Base-by-base conservation (phyloP, 2,329 filamentous ascomycete species). In the Xylaria sp. region DNA sequence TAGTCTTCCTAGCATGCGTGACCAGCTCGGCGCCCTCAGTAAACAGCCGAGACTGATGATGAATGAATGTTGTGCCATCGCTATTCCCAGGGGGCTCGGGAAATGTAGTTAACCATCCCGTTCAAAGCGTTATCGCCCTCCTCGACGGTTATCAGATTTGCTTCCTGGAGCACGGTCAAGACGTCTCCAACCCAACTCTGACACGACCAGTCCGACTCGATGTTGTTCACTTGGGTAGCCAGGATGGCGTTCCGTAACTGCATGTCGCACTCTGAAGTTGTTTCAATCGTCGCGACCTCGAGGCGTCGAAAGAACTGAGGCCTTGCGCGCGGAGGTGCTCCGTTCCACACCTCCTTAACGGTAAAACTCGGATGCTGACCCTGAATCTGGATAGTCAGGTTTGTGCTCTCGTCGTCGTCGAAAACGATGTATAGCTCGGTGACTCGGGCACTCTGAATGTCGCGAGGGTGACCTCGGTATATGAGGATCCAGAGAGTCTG, bases 401-500 rank as follows among this genome's bases (percentile, higher is more conserved):
- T 69, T 34, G 50, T 64, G 24, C 50, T 58, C 52, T 66, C 63
- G 54, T 64, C 59, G 34, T 66, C 67, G 41, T 68, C 64, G 52
- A 66, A 63, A 21, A 64, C 61, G 37, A 69, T 64, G 29, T 59
- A 65, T 34, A 70, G 53, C 48, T 70, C 66, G 51, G 66, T 69
- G 42, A 60, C 54, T 50, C 68, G 65, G 24, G 65, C 47, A 42
- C 60, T 66, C 50, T 69, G 65, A 44, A 65, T 62, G 48, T 70
- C 68, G 52, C 57, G 58, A 26, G 67, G 68, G 17, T 64, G 56
- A 19, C 68, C 68, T 26, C 59, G 65, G 54, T 68, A 69, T 44
- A 69, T 65, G 48, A 69, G 51, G 17, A 70, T 69, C 63, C 63
- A 69, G 39, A 70, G 59, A 7, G 65, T 66, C 40, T 67, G 65